Base-by-base conservation (phyloP, 352 stramenopile genomes). In the Plasmopara halstedii region DNA sequence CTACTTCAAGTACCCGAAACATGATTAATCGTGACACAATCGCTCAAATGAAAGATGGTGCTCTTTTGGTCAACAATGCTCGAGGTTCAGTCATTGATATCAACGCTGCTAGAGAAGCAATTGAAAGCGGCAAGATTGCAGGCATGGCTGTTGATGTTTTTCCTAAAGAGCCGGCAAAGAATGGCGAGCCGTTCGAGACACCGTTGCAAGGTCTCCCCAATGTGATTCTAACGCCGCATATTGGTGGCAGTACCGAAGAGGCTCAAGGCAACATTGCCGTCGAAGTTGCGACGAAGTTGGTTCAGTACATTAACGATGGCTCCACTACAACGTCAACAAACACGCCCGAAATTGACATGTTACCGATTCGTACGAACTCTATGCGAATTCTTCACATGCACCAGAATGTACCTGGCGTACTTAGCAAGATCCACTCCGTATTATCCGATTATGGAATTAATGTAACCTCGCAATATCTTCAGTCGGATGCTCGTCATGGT, bases 241-340 rank as follows among this genome's bases (percentile, higher is more conserved):
- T 98, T 53, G 95, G 95, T 38, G 95, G 93, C 15, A 97, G 84
- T 42, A 98, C 95, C 8, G 89, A 95, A 57, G 95, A 98, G 64
- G 93, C 95, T 1, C 92, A 98, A 73, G 89, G 94, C 22, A 92
- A 92, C 61, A 89, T 92, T 48, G 80, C 80, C 9, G 75, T 87
- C 20, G 79, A 91, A 56, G 79, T 91, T 22, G 76, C 79, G 4
- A 77, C 61, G 10, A 91, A 91, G 47, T 56, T 91, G 18, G 74
- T 91, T 53, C 79, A 76, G 14, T 91, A 86, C 61, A 71, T 91
- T 20, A 88, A 91, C 64, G 66, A 85, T 22, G 79, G 79, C 44
- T 80, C 76, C 62, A 91, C 76, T 19, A 85, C 71, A 11, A 87
- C 74, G 39, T 85, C 73, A 39, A 78, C 66, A 27, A 91, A 91